Evolutionary conservation across 257 asterid genomes (phyloP).

Genomic region (Salvia rosmarinus): DNA sequence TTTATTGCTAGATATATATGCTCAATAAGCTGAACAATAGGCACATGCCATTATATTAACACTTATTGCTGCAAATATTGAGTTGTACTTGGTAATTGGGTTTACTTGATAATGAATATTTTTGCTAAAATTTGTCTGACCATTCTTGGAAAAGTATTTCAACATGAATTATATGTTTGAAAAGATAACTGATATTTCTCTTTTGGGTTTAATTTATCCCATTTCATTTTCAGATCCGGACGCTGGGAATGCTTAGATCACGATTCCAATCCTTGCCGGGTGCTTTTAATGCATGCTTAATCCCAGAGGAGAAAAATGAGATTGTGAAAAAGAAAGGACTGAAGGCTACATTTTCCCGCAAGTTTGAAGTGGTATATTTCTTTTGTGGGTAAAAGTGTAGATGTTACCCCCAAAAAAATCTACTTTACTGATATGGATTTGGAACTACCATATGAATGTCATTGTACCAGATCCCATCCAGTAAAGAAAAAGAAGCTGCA

Average conservation of each 20-base stretch:
- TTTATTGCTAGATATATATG: background rate
- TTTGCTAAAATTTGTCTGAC: background rate
- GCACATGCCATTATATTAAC: background rate
- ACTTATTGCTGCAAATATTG: background rate
- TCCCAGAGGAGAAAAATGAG: slow-evolving; percentile 89
- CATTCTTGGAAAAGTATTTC: background rate
- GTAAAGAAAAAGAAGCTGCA: slow-evolving; percentile 87
- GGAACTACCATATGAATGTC: slow-evolving; percentile 24
- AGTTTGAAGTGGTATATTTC: slow-evolving; percentile 67
- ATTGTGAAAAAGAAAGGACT: slow-evolving; percentile 81
- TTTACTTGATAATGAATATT: slow-evolving; percentile 17
- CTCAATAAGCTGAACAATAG: slow-evolving; percentile 13
- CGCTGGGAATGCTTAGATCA: slow-evolving; percentile 98
- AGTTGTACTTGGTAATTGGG: slow-evolving; percentile 1
- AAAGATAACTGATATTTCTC: slow-evolving; percentile 14
- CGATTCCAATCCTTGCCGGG: slow-evolving; percentile 86
- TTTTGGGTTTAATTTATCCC: background rate
- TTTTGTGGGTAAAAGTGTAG: too few relatives aligned
- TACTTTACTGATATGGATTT: background rate
- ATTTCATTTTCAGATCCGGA: slow-evolving; percentile 71
- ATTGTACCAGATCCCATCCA: slow-evolving; percentile 70
- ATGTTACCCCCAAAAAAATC: background rate
- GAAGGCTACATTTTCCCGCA: slow-evolving; percentile 42
- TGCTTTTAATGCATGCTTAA: slow-evolving; percentile 87
- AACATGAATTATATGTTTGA: background rate